These are phyloP conservation scores for Talaromyces sp. DNA, from an alignment of 2,329 filamentous ascomycete genomes.

Conservation along the genomic window DNA sequence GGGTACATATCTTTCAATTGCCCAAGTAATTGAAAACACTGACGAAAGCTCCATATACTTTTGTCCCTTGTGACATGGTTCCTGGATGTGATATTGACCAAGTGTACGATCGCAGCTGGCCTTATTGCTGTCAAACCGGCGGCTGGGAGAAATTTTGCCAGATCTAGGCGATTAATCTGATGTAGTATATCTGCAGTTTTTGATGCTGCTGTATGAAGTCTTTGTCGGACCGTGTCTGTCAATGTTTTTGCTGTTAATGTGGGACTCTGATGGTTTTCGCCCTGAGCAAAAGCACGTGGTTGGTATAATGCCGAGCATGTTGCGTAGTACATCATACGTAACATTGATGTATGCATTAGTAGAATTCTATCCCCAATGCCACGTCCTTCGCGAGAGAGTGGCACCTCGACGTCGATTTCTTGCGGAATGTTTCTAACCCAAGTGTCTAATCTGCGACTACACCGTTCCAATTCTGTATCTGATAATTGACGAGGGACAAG, in stretches of 20 bases:
- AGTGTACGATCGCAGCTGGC: constrained; percentile 82
- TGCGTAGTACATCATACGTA: constrained; percentile 88
- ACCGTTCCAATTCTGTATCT: constrained; percentile 69
- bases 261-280: not conserved
- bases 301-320: constrained; percentile 84
- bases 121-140: constrained; percentile 82
- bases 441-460: constrained; percentile 69
- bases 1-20: constrained; percentile 79
- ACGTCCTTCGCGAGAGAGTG: constrained; percentile 59
- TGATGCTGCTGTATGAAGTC: constrained; percentile 75
- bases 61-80: constrained; percentile 64
- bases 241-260: constrained; percentile 44
- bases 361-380: constrained; percentile 47
- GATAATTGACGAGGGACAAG: constrained; percentile 77
- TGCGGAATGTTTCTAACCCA: constrained; percentile 70
- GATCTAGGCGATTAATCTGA: constrained; percentile 64
- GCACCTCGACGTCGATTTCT: constrained; percentile 63
- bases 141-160: constrained; percentile 74
- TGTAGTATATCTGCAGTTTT: constrained; percentile 77
- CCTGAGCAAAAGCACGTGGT: constrained; percentile 68
- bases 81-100: constrained; percentile 78
- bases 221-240: constrained; percentile 69
- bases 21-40: constrained; percentile 82
- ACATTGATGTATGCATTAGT: constrained; percentile 68
- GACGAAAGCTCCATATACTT: constrained; percentile 71